phyloP scores from a whole-genome alignment of 164 flowering plant genomes.

The Stephania japonica region DNA sequence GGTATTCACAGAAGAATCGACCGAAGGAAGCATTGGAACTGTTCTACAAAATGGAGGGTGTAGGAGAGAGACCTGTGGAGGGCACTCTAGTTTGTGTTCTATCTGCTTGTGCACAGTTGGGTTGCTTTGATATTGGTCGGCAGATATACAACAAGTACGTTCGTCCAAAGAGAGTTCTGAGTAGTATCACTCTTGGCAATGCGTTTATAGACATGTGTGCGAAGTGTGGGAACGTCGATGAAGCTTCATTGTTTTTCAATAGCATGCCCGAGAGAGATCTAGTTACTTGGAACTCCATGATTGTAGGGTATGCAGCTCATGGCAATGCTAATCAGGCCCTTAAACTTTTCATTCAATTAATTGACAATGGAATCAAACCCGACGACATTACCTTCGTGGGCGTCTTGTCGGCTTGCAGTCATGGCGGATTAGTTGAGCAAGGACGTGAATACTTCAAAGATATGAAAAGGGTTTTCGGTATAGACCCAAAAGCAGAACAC shows the following conservation, averaged over 20 bases:
- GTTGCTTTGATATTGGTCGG: constrained; percentile 49
- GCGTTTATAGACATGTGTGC: constrained; percentile 60
- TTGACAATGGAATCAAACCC: constrained; percentile 21
- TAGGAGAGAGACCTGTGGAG: constrained; percentile 41
- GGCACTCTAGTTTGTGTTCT: constrained; percentile 56
- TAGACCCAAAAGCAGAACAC: constrained; percentile 46
- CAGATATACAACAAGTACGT: constrained; percentile 43
- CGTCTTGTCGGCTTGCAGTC: constrained; percentile 51
- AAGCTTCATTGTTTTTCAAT: constrained; percentile 28
- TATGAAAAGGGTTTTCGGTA: constrained; percentile 25
- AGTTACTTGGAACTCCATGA: constrained; percentile 57
- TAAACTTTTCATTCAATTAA: constrained; percentile 36
- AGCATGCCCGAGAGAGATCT: constrained; percentile 32
- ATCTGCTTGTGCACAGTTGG: constrained; percentile 60
- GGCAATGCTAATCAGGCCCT: constrained; percentile 40
- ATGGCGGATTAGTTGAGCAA: constrained; percentile 37
- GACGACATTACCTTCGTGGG: constrained; percentile 48
- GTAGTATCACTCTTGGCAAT: constrained; percentile 33
- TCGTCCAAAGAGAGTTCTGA: constrained; percentile 20
- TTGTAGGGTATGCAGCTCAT: constrained; percentile 40
- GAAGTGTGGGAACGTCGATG: constrained; percentile 46
- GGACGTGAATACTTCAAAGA: constrained; percentile 29
- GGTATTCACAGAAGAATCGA: constrained; percentile 55
- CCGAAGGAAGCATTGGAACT: constrained; percentile 51
- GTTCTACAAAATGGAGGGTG: constrained; percentile 43